phyloP scores from a whole-genome alignment of 495 filamentous ascomycete species.

The Trichoderma virens region DNA sequence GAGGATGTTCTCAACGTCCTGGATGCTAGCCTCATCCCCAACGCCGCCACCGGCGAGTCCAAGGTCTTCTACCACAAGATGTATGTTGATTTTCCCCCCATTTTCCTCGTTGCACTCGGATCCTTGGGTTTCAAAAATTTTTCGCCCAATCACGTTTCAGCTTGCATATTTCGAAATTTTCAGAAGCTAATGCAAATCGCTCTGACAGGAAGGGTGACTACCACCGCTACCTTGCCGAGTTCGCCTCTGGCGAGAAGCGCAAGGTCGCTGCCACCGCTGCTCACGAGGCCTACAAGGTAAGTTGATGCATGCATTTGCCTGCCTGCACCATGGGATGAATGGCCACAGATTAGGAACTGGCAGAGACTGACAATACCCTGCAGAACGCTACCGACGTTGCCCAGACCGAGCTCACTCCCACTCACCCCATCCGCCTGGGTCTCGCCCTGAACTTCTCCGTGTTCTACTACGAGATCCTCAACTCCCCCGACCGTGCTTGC shows the following conservation, averaged over 20 bases:
- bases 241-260: slow-evolving; percentile 97
- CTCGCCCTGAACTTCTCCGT: slow-evolving; percentile 99
- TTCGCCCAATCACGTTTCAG: background rate
- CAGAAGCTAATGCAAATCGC: background rate
- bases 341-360: background rate
- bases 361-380: background rate
- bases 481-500: slow-evolving; percentile 97
- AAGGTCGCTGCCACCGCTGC: slow-evolving; percentile 93
- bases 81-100: slow-evolving; percentile 46
- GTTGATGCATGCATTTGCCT: background rate
- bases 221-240: slow-evolving; percentile 98
- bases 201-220: slow-evolving; percentile 94
- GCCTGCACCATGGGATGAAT: background rate
- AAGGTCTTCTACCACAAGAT: slow-evolving; percentile 99
- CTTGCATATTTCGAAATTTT: slow-evolving; percentile 7
- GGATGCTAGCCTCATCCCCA: slow-evolving; percentile 91
- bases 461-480: slow-evolving; percentile 99
- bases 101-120: slow-evolving; percentile 1
- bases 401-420: slow-evolving; percentile 93
- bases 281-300: slow-evolving; percentile 98
- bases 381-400: slow-evolving; percentile 97
- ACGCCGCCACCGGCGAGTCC: slow-evolving; percentile 96
- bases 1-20: slow-evolving; percentile 96
- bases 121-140: background rate
- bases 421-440: slow-evolving; percentile 96